Base-by-base conservation (phyloP, 2,329 filamentous ascomycete species). In the Mycocentrospora acerina region DNA sequence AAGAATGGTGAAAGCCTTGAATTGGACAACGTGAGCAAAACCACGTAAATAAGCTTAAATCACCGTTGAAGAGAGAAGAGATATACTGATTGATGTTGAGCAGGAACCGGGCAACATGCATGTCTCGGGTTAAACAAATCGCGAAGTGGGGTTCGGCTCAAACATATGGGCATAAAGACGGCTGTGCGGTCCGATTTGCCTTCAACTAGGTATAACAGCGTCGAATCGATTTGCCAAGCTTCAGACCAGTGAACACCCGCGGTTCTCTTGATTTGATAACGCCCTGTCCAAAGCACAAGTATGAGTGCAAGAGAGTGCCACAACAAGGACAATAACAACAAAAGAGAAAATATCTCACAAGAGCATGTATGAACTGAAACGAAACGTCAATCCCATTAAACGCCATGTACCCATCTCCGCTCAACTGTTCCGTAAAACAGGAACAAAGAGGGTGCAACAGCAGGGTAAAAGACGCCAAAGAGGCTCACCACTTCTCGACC, bases 141-240 rank as follows among this genome's bases (percentile, higher is more conserved):
- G 44, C 49, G 49, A 41, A 50, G 62, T 62, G 60, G 60, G 59
- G 60, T 60, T 47, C 41, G 47, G 41, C 49, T 50, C 47, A 43
- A 55, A 54, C 40, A n/a, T n/a, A n/a, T 40, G 51, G 54, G 17
- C 55, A 48, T 55, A 48, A 51, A 50, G 40, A 37, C 61, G 61
- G 60, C 44, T 56, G 41, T 46, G 51, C 59, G 62, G 60, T 50
- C 62, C 62, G 62, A 44, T 48, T 50, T 33, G 52, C 59, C 59
- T 56, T 64, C 53, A 54, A 35, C 50, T 54, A 55, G 33, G 32
- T 9, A 22, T 30, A 29, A 22, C 28, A 25, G 34, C 13, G 25
- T 19, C 37, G 35, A 31, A 25, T 29, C 32, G 14, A 24, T 24
- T 24, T 18, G 17, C 36, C 37, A 34, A 28, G 27, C 32, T 12